Evolutionary conservation across 345 rosid species (phyloP).

Genomic region (Diplotaxis tenuifolia): DNA sequence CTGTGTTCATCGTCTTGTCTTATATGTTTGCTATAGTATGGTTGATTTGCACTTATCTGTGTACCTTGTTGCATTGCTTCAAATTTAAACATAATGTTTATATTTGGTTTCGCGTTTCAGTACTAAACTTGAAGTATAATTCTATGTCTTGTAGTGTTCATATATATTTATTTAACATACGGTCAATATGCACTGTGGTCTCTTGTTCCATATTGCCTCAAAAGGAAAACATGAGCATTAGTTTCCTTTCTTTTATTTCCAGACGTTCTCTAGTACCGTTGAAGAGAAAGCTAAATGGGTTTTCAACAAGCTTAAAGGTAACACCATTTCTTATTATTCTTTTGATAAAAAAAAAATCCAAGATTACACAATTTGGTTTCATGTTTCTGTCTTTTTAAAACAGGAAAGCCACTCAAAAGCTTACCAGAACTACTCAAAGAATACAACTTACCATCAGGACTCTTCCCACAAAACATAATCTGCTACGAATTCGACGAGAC

Average conservation of each 20-base stretch:
- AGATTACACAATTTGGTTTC: not conserved
- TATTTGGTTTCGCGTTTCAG: no score
- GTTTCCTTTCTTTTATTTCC: conserved; percentile 22
- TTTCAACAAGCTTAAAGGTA: conserved; percentile 96
- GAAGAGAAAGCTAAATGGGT: conserved; percentile 99
- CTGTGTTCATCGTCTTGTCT: not conserved
- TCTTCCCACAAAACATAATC: conserved; percentile 80
- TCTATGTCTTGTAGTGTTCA: not conserved
- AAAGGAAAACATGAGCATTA: not conserved
- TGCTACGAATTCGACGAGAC: conserved; percentile 89
- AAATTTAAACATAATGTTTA: no score
- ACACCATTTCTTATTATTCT: not conserved
- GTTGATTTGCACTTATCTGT: not conserved
- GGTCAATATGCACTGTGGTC: not conserved
- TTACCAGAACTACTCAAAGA: conserved; percentile 90
- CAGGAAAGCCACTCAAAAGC: conserved; percentile 75
- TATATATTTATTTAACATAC: not conserved
- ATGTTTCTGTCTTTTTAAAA: not conserved
- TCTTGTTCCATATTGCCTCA: not conserved
- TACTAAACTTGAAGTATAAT: no score
- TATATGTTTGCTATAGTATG: not conserved
- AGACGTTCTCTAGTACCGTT: conserved; percentile 83
- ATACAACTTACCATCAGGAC: conserved; percentile 83
- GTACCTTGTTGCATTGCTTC: not conserved
- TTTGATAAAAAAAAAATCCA: not conserved